Conservation (phyloP, 345 rosid genomes). For the Brassica nigra region DNA sequence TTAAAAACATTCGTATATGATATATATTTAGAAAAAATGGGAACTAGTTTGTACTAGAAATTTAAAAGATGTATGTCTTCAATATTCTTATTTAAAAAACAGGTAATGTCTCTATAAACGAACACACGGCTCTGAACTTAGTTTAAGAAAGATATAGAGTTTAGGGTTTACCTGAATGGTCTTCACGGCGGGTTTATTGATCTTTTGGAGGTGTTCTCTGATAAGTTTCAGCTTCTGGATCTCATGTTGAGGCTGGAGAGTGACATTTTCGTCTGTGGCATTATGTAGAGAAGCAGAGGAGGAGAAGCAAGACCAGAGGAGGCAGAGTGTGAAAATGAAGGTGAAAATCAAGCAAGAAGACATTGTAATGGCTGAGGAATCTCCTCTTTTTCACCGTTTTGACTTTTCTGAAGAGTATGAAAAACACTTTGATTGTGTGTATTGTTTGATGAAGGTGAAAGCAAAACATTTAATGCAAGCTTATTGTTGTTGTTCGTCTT, state of each 20-base stretch:
- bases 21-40: background rate
- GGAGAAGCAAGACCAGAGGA: constrained; percentile 44
- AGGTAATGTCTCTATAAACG: background rate
- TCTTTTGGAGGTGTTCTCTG: constrained; percentile 61
- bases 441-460: constrained; percentile 50
- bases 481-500: constrained; percentile 47
- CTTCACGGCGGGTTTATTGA: constrained; percentile 83
- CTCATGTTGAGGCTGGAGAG: constrained; percentile 64
- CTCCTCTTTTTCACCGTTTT: constrained; percentile 49
- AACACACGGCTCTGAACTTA: background rate
- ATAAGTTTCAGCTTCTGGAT: constrained; percentile 56
- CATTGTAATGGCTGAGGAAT: constrained; percentile 55
- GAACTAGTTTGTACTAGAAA: background rate
- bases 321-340: constrained; percentile 49
- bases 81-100: background rate
- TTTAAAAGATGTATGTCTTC: background rate
- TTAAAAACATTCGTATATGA: background rate
- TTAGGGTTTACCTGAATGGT: constrained; percentile 65
- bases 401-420: constrained; percentile 46
- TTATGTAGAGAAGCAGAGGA: constrained; percentile 40
- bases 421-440: constrained; percentile 34
- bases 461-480: constrained; percentile 54
- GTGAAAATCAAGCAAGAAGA: constrained; percentile 48
- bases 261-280: constrained; percentile 30
- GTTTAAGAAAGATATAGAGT: constrained; percentile 6